phyloP scores from a whole-genome alignment of 768 basidiomycete species.

The Filobasidium wieringae region DNA sequence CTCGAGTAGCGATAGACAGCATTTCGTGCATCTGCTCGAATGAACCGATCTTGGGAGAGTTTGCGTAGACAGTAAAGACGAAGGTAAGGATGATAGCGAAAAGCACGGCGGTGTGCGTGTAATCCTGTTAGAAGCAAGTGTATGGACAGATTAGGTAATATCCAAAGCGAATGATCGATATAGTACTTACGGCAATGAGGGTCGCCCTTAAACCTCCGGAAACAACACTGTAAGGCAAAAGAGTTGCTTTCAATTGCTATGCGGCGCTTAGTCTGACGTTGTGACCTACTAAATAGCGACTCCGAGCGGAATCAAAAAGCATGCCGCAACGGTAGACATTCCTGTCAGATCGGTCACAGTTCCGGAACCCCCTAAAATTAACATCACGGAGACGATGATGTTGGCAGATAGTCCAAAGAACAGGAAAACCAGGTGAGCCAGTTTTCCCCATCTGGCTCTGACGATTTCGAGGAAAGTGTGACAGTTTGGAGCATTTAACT shows the following conservation, averaged over 20 bases:
- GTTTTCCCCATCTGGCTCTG: slow-evolving; percentile 56
- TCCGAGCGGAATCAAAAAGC: slow-evolving; percentile 69
- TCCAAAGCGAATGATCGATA: too few relatives aligned
- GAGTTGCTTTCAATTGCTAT: slow-evolving; percentile 9
- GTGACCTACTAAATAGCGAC: slow-evolving; percentile 57
- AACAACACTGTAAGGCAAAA: slow-evolving; percentile 23
- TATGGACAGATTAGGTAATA: neutral
- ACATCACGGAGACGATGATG: slow-evolving; percentile 75
- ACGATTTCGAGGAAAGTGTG: slow-evolving; percentile 70
- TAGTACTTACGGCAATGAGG: slow-evolving; percentile 19
- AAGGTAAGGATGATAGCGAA: slow-evolving; percentile 69
- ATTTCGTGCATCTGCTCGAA: slow-evolving; percentile 66
- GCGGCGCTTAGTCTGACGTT: slow-evolving; percentile 39
- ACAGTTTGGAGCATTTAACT: slow-evolving; percentile 63
- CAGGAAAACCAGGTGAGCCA: slow-evolving; percentile 73
- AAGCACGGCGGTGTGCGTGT: slow-evolving; percentile 75
- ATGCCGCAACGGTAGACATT: slow-evolving; percentile 79
- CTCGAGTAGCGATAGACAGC: slow-evolving; percentile 49
- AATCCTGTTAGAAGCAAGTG: slow-evolving; percentile 30
- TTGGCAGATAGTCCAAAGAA: slow-evolving; percentile 85
- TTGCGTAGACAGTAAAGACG: slow-evolving; percentile 57
- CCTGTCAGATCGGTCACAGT: slow-evolving; percentile 80
- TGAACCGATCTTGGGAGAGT: slow-evolving; percentile 60
- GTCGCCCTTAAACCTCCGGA: slow-evolving; percentile 39
- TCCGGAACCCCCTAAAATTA: slow-evolving; percentile 57